phyloP scores from a whole-genome alignment of 768 basidiomycete species.

The Pleurotus sapidus region DNA sequence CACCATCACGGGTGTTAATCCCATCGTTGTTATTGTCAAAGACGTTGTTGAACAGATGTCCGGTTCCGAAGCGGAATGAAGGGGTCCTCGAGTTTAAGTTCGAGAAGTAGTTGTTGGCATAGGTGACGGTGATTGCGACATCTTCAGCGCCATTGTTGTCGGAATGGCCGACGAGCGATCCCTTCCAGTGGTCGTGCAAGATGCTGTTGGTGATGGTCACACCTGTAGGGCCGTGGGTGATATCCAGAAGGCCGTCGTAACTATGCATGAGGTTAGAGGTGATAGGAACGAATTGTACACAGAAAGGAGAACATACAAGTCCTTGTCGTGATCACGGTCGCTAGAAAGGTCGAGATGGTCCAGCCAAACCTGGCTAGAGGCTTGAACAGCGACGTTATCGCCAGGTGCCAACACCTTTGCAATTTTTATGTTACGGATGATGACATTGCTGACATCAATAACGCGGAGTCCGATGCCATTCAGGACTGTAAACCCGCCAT shows the following conservation, averaged over 20 bases:
- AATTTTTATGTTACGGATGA: slow-evolving; percentile 47
- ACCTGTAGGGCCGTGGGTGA: slow-evolving; percentile 41
- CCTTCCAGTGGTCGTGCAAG: slow-evolving; percentile 45
- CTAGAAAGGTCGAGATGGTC: slow-evolving; percentile 44
- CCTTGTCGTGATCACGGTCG: slow-evolving; percentile 43
- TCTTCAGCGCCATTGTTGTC: slow-evolving; percentile 37
- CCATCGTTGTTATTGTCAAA: slow-evolving; percentile 35
- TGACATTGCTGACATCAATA: slow-evolving; percentile 38
- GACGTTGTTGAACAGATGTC: slow-evolving; percentile 44
- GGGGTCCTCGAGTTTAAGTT: slow-evolving; percentile 28
- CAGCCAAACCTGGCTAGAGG: slow-evolving; percentile 38
- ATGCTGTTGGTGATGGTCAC: slow-evolving; percentile 40
- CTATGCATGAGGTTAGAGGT: slow-evolving; percentile 14
- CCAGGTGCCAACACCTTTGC: slow-evolving; percentile 46
- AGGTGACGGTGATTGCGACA: slow-evolving; percentile 20
- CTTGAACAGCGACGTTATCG: slow-evolving; percentile 42
- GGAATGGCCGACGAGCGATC: slow-evolving; percentile 39
- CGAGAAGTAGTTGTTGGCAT: slow-evolving; percentile 10
- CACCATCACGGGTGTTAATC: slow-evolving; percentile 11
- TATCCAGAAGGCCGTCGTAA: slow-evolving; percentile 43
- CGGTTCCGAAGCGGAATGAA: slow-evolving; percentile 43
- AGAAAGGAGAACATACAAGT: slow-evolving; percentile 20
- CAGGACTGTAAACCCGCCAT: slow-evolving; percentile 26
- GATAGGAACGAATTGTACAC: background rate
- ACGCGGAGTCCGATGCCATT: slow-evolving; percentile 44